Evolutionary conservation across 225 moss, liverwort and hornwort genomes (phyloP), one percentile per base, ranked within the genome.

Genomic region (Physcomitrellopsis africana): DNA sequence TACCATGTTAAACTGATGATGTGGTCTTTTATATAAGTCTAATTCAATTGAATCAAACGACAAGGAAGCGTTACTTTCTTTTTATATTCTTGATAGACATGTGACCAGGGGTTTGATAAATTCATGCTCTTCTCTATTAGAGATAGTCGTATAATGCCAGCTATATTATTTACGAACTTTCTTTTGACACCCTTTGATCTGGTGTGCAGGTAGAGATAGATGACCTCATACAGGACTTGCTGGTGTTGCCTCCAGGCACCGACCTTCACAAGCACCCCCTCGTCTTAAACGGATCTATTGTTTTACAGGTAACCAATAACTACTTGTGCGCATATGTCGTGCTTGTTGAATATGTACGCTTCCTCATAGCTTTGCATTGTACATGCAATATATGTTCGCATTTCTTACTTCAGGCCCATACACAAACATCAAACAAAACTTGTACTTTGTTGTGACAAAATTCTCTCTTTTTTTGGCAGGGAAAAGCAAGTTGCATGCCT

Each of bases 401-500:
- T 51, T 47, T 51, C 41, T 41, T 47, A 24, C 10, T 53, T 60
- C 7, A 67, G 23, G 20, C 57, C 71, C 2, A 13, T 22, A 61
- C 43, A 1, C 19, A 12, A 48, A 47, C 59, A 47, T 22, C 60
- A 3, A 51, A 49, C 60, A 47, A 52, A 69, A 19, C 58, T 46
- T 23, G 60, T 53, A 11, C 19, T 64, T 17, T 53, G 15, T 76
- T 1, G 46, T 53, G 76, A 77, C 42, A 62, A 15, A 42, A 54
- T 74, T 15, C 2, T 51, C 54, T 68, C 8, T 44, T 32, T 13
- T 51, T 74, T 81, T 77, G 32, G 75, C 85, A 99, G 97, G 97
- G 97, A 10, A 99, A 95, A 80, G 94, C 97, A 29, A 99, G 97
- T 69, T 99, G 97, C 81, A 89, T 99, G 82, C 95, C 97, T 46